Evolutionary conservation across 352 stramenopile genomes (phyloP), one percentile per base, ranked within the genome.

Genomic region (Phytophthora pisi): DNA sequence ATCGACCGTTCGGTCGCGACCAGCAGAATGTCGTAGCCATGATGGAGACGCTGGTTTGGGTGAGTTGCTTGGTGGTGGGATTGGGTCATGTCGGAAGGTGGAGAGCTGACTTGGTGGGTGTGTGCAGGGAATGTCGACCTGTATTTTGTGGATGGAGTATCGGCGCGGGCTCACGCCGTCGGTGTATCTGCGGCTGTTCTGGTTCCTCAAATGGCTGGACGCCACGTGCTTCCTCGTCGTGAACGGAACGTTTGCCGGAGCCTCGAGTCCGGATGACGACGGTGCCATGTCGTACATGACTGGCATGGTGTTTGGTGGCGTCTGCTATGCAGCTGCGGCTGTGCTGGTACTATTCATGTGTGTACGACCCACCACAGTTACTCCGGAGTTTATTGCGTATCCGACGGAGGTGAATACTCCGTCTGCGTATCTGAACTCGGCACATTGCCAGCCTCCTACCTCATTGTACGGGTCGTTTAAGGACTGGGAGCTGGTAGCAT

Each of bases 121-220:
- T 42, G 36, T 16, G 9, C 30, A 86, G 79, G 78, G 77, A 4
- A 86, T 72, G 62, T 78, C 80, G 26, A 70, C 70, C 7, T 68
- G 67, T 28, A 72, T 91, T 36, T 73, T 93, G 20, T 93, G 84
- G 84, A 93, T 93, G 82, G 84, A 91, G 49, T 89, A 91, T 67
- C 79, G 84, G 2, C 82, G 84, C 10, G 81, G 81, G 15, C 61
- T 80, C 45, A 83, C 81, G 31, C 84, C 82, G 11, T 91, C 82
- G 4, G 38, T 68, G 40, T 75, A 84, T 26, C 61, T 93, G 46
- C 81, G 82, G n/a, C 42, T 75, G 31, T 89, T 90, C 42, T 93
- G 84, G 84, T 36, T 87, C 6, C 30, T 78, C 45, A 86, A 82
- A 57, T 93, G 84, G 81, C 60, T 88, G 47, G 57, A 78, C 16